These are phyloP conservation scores for Leavenworthia alabamica DNA, from an alignment of 345 rosid genomes.

Conservation along the genomic window DNA sequence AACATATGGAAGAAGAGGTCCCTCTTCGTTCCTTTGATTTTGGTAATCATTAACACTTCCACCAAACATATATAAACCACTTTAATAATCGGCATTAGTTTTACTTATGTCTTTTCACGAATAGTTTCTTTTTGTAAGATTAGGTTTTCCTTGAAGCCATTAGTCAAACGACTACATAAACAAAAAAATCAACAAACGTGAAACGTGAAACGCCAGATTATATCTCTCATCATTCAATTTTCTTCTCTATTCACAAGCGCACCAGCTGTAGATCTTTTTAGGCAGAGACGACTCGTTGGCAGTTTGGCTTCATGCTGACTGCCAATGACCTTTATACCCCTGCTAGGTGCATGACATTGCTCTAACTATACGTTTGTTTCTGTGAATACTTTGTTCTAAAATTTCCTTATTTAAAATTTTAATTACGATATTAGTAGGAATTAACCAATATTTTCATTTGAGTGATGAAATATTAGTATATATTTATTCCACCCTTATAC, in stretches of 20 bases:
- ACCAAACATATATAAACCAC: slow-evolving; percentile 26
- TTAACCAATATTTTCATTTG: no score
- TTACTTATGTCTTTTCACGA: slow-evolving; percentile 5
- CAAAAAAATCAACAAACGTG: slow-evolving; percentile 11
- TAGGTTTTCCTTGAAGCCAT: neutral
- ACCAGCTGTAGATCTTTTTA: slow-evolving; percentile 17
- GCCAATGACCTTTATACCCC: slow-evolving; percentile 2
- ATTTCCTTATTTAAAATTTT: neutral
- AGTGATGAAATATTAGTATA: no score
- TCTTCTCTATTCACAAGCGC: slow-evolving; percentile 13
- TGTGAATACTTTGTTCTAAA: neutral
- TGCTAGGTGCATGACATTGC: neutral
- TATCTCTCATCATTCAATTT: slow-evolving; percentile 9
- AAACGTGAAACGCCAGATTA: neutral
- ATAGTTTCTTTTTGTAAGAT: neutral
- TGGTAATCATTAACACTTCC: slow-evolving; percentile 62
- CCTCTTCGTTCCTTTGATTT: slow-evolving; percentile 41
- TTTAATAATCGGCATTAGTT: neutral
- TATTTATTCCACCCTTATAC: neutral
- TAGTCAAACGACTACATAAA: neutral
- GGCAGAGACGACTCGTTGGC: slow-evolving; percentile 23
- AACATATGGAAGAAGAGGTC: slow-evolving; percentile 27
- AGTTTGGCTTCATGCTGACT: slow-evolving; percentile 15
- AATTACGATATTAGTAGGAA: neutral
- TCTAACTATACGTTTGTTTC: neutral